phyloP scores from a whole-genome alignment of 2,329 filamentous ascomycete genomes.

The Didymella lethalis region DNA sequence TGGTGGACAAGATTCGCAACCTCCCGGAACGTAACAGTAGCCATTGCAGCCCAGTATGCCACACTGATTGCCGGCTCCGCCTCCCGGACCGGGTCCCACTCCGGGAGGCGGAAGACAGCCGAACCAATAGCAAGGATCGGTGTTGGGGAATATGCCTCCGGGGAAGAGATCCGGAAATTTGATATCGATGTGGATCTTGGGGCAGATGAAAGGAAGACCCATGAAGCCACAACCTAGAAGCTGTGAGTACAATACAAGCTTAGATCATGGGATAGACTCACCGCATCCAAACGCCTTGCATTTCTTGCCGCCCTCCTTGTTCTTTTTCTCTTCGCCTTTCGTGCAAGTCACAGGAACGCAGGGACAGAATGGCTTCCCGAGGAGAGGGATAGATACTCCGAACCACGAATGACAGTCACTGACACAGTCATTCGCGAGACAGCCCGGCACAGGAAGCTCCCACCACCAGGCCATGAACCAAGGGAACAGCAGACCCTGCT shows the following conservation, averaged over 20 bases:
- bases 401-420: constrained; percentile 17
- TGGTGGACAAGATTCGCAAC: constrained; percentile 30
- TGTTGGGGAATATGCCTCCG: constrained; percentile 31
- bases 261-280: too few species aligned
- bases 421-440: constrained; percentile 25
- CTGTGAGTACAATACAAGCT: too few species aligned
- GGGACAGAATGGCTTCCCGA: constrained; percentile 25
- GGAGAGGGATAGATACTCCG: constrained; percentile 8
- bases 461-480: constrained; percentile 24
- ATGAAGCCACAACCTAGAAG: constrained; percentile 31
- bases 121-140: constrained; percentile 14
- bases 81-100: background rate
- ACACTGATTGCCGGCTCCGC: background rate
- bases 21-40: constrained; percentile 24
- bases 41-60: constrained; percentile 31
- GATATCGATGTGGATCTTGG: constrained; percentile 14
- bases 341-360: constrained; percentile 25
- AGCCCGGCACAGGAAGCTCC: constrained; percentile 13
- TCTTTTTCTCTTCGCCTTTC: constrained; percentile 20
- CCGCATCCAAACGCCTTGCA: constrained; percentile 32
- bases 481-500: background rate
- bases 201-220: constrained; percentile 33
- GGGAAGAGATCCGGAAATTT: background rate
- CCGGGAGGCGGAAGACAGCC: constrained; percentile 8
- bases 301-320: constrained; percentile 19